Evolutionary conservation across 768 basidiomycete species (phyloP).

Genomic region (Lyophyllum atratum): DNA sequence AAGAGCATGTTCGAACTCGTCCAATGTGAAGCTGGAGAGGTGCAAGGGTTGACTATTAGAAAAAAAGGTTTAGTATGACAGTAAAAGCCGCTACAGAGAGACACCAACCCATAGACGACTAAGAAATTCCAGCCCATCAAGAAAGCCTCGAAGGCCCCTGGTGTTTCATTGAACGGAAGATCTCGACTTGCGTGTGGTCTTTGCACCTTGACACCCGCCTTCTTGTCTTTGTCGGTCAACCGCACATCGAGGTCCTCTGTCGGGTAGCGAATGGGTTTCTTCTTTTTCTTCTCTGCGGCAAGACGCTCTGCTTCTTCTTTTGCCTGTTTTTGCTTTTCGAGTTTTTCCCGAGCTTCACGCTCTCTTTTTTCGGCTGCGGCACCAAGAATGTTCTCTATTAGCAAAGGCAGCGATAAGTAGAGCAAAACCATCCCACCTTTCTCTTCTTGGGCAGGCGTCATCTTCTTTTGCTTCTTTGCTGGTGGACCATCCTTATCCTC

Average conservation of each 20-base stretch:
- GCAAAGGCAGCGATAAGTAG: slow-evolving; percentile 11
- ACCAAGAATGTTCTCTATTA: slow-evolving; percentile 20
- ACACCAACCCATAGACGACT: slow-evolving; percentile 87
- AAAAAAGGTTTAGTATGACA: slow-evolving; percentile 11
- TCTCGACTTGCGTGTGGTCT: slow-evolving; percentile 66
- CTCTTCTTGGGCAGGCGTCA: slow-evolving; percentile 73
- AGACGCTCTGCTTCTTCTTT: slow-evolving; percentile 74
- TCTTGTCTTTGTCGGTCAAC: slow-evolving; percentile 80
- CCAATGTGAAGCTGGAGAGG: slow-evolving; percentile 86
- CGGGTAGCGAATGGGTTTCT: slow-evolving; percentile 88
- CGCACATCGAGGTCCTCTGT: slow-evolving; percentile 90
- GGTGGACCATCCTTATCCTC: slow-evolving; percentile 86
- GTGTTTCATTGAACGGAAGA: slow-evolving; percentile 69
- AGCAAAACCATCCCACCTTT: slow-evolving; percentile 48
- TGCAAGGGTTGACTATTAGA: slow-evolving; percentile 76
- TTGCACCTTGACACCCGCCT: slow-evolving; percentile 68
- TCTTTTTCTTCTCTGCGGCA: slow-evolving; percentile 82
- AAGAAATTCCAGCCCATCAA: slow-evolving; percentile 94
- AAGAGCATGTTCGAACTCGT: slow-evolving; percentile 89
- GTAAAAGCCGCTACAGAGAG: slow-evolving; percentile 2
- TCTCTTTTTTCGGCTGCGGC: slow-evolving; percentile 62
- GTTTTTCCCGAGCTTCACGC: slow-evolving; percentile 69
- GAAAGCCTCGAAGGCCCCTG: slow-evolving; percentile 77
- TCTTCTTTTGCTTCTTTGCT: slow-evolving; percentile 79
- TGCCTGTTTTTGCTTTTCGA: slow-evolving; percentile 60